Base-by-base conservation (phyloP, 1,139 yeast genomes). In the Suhomyces guaymorum region DNA sequence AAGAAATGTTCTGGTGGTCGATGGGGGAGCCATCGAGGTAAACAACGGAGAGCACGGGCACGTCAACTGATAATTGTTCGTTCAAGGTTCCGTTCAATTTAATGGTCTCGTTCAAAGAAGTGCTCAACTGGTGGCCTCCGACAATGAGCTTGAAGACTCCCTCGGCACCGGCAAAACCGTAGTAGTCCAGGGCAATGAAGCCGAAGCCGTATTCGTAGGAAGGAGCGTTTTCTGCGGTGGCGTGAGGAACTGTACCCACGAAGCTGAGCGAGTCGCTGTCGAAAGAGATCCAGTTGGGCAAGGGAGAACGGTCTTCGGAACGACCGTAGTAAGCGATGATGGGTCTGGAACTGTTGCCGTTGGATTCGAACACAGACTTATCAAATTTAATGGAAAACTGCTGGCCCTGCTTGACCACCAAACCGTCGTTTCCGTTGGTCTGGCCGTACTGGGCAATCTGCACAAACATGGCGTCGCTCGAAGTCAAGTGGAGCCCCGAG, bases 241-340 rank as follows among this genome's bases (percentile, higher is more conserved):
- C 87, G 7, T 83, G 66, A 4, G 99, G 99, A 0, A 96, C 92
- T 2, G 82, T 80, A 25, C 99, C 99, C 25, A 79, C 70, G 56
- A 89, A 90, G n/a, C 84, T 73, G 43, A 86, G 61, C 35, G 65
- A 68, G 26, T 68, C 63, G 7, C 80, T 56, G 52, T 86, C 78
- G 54, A 90, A 92, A 37, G 62, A 58, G 35, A 89, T 66, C 98
- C 98, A 92, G 51, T 78, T 82, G 16, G 99, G 98, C 35, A 92
- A 70, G 2, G 98, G 94, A 1, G 96, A 75, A 54, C 92, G 78
- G 54, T 87, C 87, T 14, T 71, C 66, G 13, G 92, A 78, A 44
- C 86, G 75, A n/a, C 96, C 96, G 52, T 86, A 85, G 61, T 83
- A 88, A n/a, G 82, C 81, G 15, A 73, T 63, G 21, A 82, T 75